Conservation (phyloP, 768 basidiomycete genomes). For the Asterophora lycoperdoides region DNA sequence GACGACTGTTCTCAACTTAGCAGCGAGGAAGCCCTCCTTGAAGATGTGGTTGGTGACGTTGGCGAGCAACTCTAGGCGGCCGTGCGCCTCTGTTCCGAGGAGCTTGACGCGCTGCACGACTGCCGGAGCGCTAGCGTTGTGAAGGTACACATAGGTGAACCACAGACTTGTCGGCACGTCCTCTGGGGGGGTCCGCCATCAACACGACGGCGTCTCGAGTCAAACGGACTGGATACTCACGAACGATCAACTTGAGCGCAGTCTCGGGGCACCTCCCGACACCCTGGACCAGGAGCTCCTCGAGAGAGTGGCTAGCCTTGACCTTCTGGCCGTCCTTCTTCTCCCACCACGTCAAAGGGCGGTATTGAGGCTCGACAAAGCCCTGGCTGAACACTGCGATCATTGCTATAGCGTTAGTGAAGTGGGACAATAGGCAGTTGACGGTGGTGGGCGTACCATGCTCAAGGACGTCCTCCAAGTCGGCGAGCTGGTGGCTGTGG, state of each 20-base stretch:
- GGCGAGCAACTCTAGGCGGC: conserved; percentile 36
- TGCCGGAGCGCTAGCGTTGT: conserved; percentile 26
- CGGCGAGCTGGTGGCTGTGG: conserved; percentile 34
- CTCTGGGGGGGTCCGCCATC: conserved; percentile 23
- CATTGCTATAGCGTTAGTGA: conserved; percentile 16
- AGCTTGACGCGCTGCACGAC: conserved; percentile 44
- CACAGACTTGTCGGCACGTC: conserved; percentile 38
- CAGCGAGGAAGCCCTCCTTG: conserved; percentile 31
- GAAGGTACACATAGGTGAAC: conserved; percentile 41
- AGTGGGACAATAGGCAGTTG: not conserved
- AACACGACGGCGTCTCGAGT: not conserved
- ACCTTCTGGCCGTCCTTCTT: conserved; percentile 34
- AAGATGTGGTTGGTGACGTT: conserved; percentile 48
- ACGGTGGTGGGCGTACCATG: conserved; percentile 25
- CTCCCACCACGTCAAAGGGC: conserved; percentile 43
- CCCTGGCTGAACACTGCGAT: conserved; percentile 38
- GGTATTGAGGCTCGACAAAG: conserved; percentile 40
- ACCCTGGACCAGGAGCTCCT: conserved; percentile 33
- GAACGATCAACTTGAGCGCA: conserved; percentile 43
- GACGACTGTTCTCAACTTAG: conserved; percentile 33
- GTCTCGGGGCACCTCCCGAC: conserved; percentile 39
- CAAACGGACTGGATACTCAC: conserved; percentile 23
- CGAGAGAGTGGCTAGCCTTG: conserved; percentile 30
- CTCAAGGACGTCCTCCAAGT: conserved; percentile 47
- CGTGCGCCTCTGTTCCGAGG: conserved; percentile 19